Evolutionary conservation across 441 rosid species (phyloP).

Genomic region (Viola pubescens): DNA sequence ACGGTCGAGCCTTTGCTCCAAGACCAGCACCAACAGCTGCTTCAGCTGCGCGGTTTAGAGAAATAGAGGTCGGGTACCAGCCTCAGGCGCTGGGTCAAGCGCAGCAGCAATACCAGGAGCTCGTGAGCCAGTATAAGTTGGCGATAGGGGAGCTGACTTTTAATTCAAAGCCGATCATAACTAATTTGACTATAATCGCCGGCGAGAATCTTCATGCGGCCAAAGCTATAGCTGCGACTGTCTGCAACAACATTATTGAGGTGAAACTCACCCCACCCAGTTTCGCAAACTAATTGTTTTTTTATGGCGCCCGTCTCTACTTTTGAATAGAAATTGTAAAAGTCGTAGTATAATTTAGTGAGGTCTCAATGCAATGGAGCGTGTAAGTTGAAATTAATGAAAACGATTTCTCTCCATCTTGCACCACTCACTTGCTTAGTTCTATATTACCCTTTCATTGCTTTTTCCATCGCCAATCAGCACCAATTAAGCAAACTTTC

Average conservation of each 20-base stretch:
- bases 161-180: slow-evolving; percentile 92
- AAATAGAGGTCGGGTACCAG: slow-evolving; percentile 51
- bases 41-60: slow-evolving; percentile 25
- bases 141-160: slow-evolving; percentile 94
- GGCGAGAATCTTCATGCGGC: slow-evolving; percentile 90
- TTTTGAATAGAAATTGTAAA: slow-evolving; percentile 22
- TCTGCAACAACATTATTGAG: slow-evolving; percentile 90
- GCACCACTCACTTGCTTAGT: slow-evolving; percentile 1
- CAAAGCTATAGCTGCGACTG: slow-evolving; percentile 59
- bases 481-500: no score
- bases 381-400: slow-evolving; percentile 47
- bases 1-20: slow-evolving; percentile 29
- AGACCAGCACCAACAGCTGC: slow-evolving; percentile 21
- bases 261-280: slow-evolving; percentile 52
- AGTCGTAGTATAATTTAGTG: no score
- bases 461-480: not conserved
- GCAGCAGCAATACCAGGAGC: slow-evolving; percentile 71
- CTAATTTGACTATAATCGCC: slow-evolving; percentile 90
- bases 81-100: slow-evolving; percentile 44
- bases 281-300: slow-evolving; percentile 18
- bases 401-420: slow-evolving; percentile 15
- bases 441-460: not conserved
- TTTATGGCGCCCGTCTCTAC: slow-evolving; percentile 19
- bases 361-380: no score
- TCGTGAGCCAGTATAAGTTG: slow-evolving; percentile 77